Evolutionary conservation across 305 asterid genomes (phyloP).

Genomic region (Fraxinus ornus): DNA sequence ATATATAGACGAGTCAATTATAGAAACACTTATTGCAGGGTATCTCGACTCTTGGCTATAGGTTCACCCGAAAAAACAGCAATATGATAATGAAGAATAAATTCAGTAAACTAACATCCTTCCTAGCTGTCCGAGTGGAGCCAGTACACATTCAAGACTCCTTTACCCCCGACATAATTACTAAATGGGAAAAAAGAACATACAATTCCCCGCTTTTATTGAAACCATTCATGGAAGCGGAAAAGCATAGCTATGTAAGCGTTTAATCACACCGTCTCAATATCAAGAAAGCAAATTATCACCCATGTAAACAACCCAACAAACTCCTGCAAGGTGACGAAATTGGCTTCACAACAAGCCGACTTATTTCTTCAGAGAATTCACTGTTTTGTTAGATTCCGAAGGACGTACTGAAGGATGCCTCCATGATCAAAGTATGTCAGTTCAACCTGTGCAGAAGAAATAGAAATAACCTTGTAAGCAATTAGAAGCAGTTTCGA

Average conservation of each 20-base stretch:
- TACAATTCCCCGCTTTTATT: conserved; percentile 21
- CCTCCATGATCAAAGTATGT: conserved; percentile 85
- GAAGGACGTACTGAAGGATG: conserved; percentile 75
- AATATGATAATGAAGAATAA: neutral
- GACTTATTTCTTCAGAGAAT: neutral
- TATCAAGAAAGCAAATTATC: conserved; percentile 7
- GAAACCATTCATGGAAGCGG: conserved; percentile 9
- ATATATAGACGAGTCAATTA: neutral
- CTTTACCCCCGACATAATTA: neutral
- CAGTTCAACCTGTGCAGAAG: conserved; percentile 66
- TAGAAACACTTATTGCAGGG: neutral
- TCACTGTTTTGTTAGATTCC: conserved; percentile 55
- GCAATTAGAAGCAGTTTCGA: neutral
- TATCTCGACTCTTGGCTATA: neutral
- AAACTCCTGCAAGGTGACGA: conserved; percentile 8
- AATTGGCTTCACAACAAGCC: neutral
- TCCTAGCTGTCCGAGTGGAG: neutral
- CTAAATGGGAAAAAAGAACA: neutral
- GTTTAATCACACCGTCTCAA: neutral
- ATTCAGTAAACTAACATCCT: neutral
- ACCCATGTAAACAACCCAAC: conserved; percentile 3
- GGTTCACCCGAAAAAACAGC: neutral
- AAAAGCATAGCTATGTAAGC: conserved; percentile 2
- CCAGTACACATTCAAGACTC: neutral
- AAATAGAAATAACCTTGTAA: conserved; percentile 1